Base-by-base conservation (phyloP, 352 stramenopile genomes). In the Globisporangium rhizosaccharum region DNA sequence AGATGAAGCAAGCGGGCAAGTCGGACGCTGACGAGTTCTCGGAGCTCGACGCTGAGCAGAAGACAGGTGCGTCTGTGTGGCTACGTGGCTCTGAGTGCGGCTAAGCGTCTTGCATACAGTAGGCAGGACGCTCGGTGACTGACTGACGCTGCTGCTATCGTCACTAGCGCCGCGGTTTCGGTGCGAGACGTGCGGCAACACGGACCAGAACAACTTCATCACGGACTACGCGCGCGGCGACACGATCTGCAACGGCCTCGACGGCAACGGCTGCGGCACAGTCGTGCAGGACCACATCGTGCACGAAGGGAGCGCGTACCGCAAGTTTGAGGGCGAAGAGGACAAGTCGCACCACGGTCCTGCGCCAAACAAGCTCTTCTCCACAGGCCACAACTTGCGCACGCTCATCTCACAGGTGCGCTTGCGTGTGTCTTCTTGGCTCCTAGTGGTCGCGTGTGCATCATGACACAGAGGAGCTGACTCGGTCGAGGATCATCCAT, bases 251-350 rank as follows among this genome's bases (percentile, higher is more conserved):
- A 95, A 90, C 64, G 85, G 85, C 9, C 55, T 89, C 33, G 85
- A 95, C 57, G 85, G 94, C 42, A 93, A 86, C 47, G 80, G 81
- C 46, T 99, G 94, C 64, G 94, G 96, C 18, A 98, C 87, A 0
- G 94, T 99, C 30, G 92, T 97, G 26, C 87, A 95, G 61, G 94
- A 98, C 69, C 94, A 96, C 56, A 93, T 98, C 37, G 96, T 98
- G 70, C 93, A 98, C 65, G 96, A 99, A 85, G 94, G 96, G 56
- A 96, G 86, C 26, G 87, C 92, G 55, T 98, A 95, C 76, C 85
- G 96, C 44, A 98, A 99, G 70, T 99, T 99, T 77, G 92, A 98
- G 75, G 96, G 92, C 46, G 94, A 99, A 78, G 91, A 97, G 46
- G 94, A 99, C 76, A 96, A 97, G 57, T 98, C 94, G 44, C 96